Base-by-base conservation (phyloP, 2,329 filamentous ascomycete genomes). In the Dactylellina cionopaga region DNA sequence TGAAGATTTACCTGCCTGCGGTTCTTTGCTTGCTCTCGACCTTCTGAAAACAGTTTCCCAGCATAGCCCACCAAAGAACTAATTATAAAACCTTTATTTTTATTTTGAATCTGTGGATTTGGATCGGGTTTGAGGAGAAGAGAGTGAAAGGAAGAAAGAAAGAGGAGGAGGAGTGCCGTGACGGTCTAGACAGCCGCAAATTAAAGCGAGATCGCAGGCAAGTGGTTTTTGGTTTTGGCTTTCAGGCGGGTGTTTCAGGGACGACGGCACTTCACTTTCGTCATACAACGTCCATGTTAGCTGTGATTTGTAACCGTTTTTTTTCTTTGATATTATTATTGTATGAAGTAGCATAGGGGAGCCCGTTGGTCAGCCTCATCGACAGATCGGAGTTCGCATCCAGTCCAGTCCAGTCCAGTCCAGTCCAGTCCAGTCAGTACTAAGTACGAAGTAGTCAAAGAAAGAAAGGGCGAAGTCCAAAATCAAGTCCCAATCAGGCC, bases 11-110 rank as follows among this genome's bases (percentile, higher is more conserved):
- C 44, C 33, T 58, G 24, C 39, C 35, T 59, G 63, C 35, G 54
- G 37, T 66, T 66, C 31, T 19, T 47, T 69, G 24, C 22, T 24
- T 52, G 54, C 44, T 65, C 60, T 43, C 39, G 51, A 72, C 68
- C 68, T 72, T 72, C 68, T 72, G 44, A 64, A 72, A 72, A 47
- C 52, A 47, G 33, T 11, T 37, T 64, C 35, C 31, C 43, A 65
- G 68, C 68, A 72, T 72, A 72, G 68, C 68, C 64, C 59, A 29
- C 52, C 44, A 31, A 31, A 33, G 44, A n/a, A 35, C 39, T 11
- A 11, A 10, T 43, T 43, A 5, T 37, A 2, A 35, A 44, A 54
- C 37, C 31, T 58, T 46, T 59, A 47, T 58, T 60, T 54, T 58
- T 54, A 49, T 56, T 35, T n/a, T 54, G 31, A 33, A 10, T 13